Conservation (phyloP, 2,329 filamentous ascomycete genomes). For the Pseudogymnoascus sp. region DNA sequence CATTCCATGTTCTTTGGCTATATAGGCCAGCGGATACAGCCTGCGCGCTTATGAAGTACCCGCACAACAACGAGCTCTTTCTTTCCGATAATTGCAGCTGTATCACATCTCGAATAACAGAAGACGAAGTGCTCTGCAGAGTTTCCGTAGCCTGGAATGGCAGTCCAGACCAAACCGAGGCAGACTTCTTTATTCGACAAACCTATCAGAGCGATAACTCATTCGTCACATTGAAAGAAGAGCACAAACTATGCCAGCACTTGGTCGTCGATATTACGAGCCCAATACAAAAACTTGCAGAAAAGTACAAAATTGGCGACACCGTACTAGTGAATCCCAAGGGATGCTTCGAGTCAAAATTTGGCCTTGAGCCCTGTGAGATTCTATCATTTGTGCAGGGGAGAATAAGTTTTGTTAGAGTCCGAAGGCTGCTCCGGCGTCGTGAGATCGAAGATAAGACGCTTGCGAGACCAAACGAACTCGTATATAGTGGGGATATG, state of each 20-base stretch:
- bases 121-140: conserved; percentile 48
- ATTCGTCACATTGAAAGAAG: conserved; percentile 50
- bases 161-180: conserved; percentile 32
- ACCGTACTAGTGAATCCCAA: conserved; percentile 38
- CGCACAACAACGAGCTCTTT: conserved; percentile 66
- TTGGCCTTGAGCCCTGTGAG: conserved; percentile 51
- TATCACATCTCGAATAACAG: conserved; percentile 36
- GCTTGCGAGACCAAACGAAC: conserved; percentile 33
- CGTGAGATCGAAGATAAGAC: conserved; percentile 29
- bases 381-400: conserved; percentile 37
- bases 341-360: conserved; percentile 36
- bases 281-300: conserved; percentile 15
- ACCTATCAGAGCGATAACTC: conserved; percentile 55
- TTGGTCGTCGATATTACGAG: conserved; percentile 18
- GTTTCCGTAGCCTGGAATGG: conserved; percentile 53
- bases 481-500: conserved; percentile 47
- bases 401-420: conserved; percentile 28
- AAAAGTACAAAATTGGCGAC: conserved; percentile 44
- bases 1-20: conserved; percentile 64
- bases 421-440: conserved; percentile 49
- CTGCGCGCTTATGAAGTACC: conserved; percentile 60
- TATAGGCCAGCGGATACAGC: conserved; percentile 65
- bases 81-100: conserved; percentile 72
- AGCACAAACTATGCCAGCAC: conserved; percentile 48
- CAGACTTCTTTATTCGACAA: conserved; percentile 58